These are phyloP conservation scores for Akanthomyces uredinophilus DNA, from an alignment of 2,329 filamentous ascomycete species.

Conservation along the genomic window DNA sequence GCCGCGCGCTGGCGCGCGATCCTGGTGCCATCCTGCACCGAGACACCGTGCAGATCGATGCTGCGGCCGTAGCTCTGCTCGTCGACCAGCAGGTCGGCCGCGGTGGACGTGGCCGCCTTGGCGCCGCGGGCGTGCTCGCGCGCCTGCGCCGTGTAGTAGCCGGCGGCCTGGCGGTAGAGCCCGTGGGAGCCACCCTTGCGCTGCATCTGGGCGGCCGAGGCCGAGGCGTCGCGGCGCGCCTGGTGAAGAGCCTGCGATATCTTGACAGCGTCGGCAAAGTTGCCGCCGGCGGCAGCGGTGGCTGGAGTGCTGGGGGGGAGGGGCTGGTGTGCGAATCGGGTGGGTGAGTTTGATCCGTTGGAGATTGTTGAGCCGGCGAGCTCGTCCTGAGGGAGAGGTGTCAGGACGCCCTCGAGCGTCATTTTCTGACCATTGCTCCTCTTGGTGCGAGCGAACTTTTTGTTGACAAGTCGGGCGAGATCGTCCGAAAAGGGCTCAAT, in stretches of 20 bases:
- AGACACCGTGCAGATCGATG: constrained; percentile 80
- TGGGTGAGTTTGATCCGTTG: not conserved
- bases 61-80: constrained; percentile 54
- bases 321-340: not conserved
- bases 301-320: not conserved
- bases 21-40: constrained; percentile 71
- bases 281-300: constrained; percentile 18
- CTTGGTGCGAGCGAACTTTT: constrained; percentile 34
- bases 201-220: constrained; percentile 37
- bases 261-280: constrained; percentile 26
- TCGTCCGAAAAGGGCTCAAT: constrained; percentile 33
- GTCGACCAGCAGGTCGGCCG: constrained; percentile 66
- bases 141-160: constrained; percentile 67
- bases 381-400: constrained; percentile 30
- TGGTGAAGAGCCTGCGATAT: constrained; percentile 25
- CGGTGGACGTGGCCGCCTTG: constrained; percentile 54
- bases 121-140: constrained; percentile 57
- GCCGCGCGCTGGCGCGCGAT: constrained; percentile 66
- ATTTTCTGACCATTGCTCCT: constrained; percentile 33
- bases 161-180: constrained; percentile 69
- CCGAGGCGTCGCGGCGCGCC: constrained; percentile 27
- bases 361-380: constrained; percentile 21
- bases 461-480: constrained; percentile 37
- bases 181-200: constrained; percentile 59
- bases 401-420: constrained; percentile 34